phyloP scores from a whole-genome alignment of 805 yeast species.

The Osmozyma mogii region DNA sequence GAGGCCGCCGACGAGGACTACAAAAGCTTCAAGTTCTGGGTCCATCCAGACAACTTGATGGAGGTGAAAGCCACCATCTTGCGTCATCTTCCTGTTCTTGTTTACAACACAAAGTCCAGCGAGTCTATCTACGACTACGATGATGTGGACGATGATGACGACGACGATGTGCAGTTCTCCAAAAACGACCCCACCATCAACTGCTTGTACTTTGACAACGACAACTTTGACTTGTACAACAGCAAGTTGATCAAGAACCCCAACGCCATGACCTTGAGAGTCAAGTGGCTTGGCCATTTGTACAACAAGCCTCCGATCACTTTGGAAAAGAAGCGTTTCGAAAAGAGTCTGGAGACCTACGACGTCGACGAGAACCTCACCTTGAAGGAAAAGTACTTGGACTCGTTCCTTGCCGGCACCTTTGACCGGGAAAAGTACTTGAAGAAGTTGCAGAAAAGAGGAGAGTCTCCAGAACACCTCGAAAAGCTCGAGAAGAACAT shows the following conservation, averaged over 20 bases:
- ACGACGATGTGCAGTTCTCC: constrained; percentile 7
- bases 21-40: constrained; percentile 84
- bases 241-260: constrained; percentile 66
- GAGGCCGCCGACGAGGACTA: constrained; percentile 29
- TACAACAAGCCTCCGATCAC: constrained; percentile 68
- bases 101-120: constrained; percentile 44
- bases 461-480: constrained; percentile 44
- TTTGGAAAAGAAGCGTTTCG: constrained; percentile 72
- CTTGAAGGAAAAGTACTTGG: constrained; percentile 75
- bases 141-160: constrained; percentile 19
- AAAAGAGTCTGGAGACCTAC: constrained; percentile 44
- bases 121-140: constrained; percentile 41
- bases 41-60: constrained; percentile 94
- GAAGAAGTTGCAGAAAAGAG: constrained; percentile 55
- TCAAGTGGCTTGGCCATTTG: constrained; percentile 87
- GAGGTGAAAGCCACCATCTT: constrained; percentile 94
- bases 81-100: constrained; percentile 87
- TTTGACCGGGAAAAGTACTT: constrained; percentile 41
- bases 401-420: constrained; percentile 57
- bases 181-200: constrained; percentile 62
- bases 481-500: constrained; percentile 48
- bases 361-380: constrained; percentile 55
- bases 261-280: constrained; percentile 67
- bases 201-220: constrained; percentile 81
- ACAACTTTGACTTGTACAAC: constrained; percentile 77